These are phyloP conservation scores for Knoxia roxburghii DNA, from an alignment of 257 asterid genomes.

Conservation along the genomic window DNA sequence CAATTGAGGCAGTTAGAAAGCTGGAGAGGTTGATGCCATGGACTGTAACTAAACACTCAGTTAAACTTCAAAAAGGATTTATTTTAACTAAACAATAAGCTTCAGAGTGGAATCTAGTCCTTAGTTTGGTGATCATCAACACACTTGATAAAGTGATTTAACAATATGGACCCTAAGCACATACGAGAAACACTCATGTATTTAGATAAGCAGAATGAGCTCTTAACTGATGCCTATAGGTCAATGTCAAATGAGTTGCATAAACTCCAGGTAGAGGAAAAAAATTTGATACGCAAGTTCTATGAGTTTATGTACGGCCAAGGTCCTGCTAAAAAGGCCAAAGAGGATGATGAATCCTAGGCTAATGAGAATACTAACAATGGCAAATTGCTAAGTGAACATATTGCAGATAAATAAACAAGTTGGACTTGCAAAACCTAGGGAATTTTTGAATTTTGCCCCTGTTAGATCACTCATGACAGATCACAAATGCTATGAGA, in stretches of 20 bases:
- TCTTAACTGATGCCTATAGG: constrained; percentile 54
- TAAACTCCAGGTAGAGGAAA: constrained; percentile 83
- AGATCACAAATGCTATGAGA: no score
- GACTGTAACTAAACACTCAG: no score
- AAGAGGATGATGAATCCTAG: no score
- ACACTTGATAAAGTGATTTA: background rate
- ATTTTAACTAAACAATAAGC: background rate
- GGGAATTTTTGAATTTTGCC: no score
- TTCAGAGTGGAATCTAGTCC: background rate
- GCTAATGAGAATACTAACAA: no score
- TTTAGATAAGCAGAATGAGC: constrained; percentile 70
- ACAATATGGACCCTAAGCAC: constrained; percentile 50
- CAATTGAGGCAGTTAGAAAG: no score
- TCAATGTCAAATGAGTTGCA: constrained; percentile 78
- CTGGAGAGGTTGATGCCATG: no score
- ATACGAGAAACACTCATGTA: constrained; percentile 51
- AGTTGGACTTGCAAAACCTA: no score
- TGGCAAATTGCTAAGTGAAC: no score
- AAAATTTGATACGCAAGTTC: constrained; percentile 86
- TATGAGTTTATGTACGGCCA: constrained; percentile 73
- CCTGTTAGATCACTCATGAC: no score
- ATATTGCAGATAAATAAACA: no score
- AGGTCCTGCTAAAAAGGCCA: constrained; percentile 37
- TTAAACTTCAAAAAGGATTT: no score
- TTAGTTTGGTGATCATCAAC: background rate